Base-by-base conservation (phyloP, 1,284 basidiomycete species). In the Trametes pubescens region DNA sequence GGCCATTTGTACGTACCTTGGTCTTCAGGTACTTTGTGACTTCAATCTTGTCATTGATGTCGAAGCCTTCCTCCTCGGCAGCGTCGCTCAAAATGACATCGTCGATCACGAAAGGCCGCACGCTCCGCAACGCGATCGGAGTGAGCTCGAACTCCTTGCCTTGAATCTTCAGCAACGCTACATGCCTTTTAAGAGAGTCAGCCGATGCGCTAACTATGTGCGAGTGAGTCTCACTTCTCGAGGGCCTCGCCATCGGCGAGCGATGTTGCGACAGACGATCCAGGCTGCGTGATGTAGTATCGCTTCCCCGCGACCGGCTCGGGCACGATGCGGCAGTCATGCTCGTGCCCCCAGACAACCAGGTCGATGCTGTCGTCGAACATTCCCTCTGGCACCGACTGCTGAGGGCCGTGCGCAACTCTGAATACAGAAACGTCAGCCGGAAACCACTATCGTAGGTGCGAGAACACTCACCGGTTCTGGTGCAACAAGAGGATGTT, bases 271-370 rank as follows among this genome's bases (percentile, higher is more conserved):
- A 99, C 90, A 0, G 93, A 95, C 8, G 94, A 97, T 1, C 98
- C 98, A 1, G 98, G 98, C 75, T 99, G 98, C 0, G 90, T 88
- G 73, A 99, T 96, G 71, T 87, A 89, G 79, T 99, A 99, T 5
- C 86, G 83, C 77, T 98, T 97, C 9, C 94, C 96, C 5, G 93
- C 90, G 6, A 99, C 96, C 2, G 88, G 84, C 73, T 98, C 94
- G 0, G 97, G 97, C 2, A 87, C 81, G 64, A 99, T 95, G 29
- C 95, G 87, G 75, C 96, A 98, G 76, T 99, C 97, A 75, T 99
- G 98, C 76, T 99, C 98, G 75, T 99, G 98, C 1, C 98, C 97
- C 97, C 97, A 99, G 0, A 99, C 84, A 9, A 99, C 94, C 5
- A 99, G 84, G 73, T 98, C 89, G 62, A 99, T 85, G 70, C 91